Evolutionary conservation across 2,329 filamentous ascomycete genomes (phyloP), one percentile per base, ranked within the genome.

Genomic region (Graphilbum sp.): DNA sequence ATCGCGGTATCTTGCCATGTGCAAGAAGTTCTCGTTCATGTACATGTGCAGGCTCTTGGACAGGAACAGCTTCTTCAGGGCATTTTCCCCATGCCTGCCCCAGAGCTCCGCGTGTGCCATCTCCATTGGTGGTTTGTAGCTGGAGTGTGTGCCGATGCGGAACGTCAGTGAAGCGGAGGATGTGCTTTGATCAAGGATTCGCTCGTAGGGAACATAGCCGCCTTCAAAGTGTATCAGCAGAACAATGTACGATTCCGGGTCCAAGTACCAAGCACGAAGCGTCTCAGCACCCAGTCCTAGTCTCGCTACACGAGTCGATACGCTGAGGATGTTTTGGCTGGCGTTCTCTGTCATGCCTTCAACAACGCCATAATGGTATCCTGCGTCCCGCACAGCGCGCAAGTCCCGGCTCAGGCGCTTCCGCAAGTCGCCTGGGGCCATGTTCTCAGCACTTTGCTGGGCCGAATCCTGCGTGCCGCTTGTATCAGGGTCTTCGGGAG

Each of bases 241-340:
- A 5, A 88, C 69, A 30, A 93, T 54, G 49, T 88, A 87, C 25
- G 86, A 77, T 0, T 63, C 56, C 0, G 64, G 57, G 13, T 69
- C 57, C 11, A 94, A 54, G 42, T 78, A 68, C 86, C 86, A 94
- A 2, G 85, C 81, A 49, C 79, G 67, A 55, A 84, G 69, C 1
- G 75, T 76, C 49, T 87, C 81, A 29, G 78, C 67, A 0, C 82
- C 79, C 12, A 94, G 70, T 1, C 70, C 75, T 1, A 94, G 67
- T 47, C 79, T 80, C 4, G 67, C 61, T 23, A 82, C 69, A 4
- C 73, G 74, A 23, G 81, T 69, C 0, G 85, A 84, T 2, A 90
- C 55, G 5, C 73, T 75, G 16, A 90, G 54, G 3, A 68, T 61
- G 41, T 59, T 65, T 11, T 59, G 57, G 2, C 60, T 51, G 19